phyloP scores from a whole-genome alignment of 2,329 filamentous ascomycete species.

The Albifimbria verrucaria region DNA sequence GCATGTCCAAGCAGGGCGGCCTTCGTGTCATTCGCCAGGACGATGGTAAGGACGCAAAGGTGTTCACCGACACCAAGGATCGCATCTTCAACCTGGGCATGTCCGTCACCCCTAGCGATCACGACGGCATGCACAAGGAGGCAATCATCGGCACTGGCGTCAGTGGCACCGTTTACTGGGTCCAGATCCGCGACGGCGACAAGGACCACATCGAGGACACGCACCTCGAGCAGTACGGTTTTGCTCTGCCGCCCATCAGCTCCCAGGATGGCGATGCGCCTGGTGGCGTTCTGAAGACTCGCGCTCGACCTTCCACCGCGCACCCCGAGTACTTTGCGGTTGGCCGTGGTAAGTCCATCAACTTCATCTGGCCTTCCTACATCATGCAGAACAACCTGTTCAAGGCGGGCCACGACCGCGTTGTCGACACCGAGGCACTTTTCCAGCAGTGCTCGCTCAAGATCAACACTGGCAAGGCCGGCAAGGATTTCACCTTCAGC shows the following conservation, averaged over 20 bases:
- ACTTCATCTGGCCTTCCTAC: slow-evolving; percentile 72
- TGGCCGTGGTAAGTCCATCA: slow-evolving; percentile 92
- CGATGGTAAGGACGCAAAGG: slow-evolving; percentile 84
- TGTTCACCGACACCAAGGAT: slow-evolving; percentile 88
- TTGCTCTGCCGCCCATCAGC: slow-evolving; percentile 83
- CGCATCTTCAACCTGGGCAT: slow-evolving; percentile 93
- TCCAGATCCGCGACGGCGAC: slow-evolving; percentile 70
- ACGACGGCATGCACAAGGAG: slow-evolving; percentile 61
- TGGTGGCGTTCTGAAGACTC: slow-evolving; percentile 90
- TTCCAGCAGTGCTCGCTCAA: slow-evolving; percentile 83
- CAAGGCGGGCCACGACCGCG: slow-evolving; percentile 60
- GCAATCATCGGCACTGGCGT: slow-evolving; percentile 89
- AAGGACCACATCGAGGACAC: slow-evolving; percentile 77
- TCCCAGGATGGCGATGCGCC: slow-evolving; percentile 87
- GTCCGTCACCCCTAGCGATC: slow-evolving; percentile 62
- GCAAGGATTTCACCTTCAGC: slow-evolving; percentile 97
- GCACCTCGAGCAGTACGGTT: slow-evolving; percentile 78
- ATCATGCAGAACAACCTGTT: slow-evolving; percentile 62
- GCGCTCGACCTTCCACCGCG: slow-evolving; percentile 82
- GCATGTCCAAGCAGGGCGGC: slow-evolving; percentile 88
- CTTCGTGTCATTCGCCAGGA: slow-evolving; percentile 92
- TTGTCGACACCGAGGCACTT: slow-evolving; percentile 84
- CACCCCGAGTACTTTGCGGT: slow-evolving; percentile 95
- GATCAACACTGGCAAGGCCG: slow-evolving; percentile 95
- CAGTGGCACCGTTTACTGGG: slow-evolving; percentile 96